A percentile compares a stretch with the other conserved stretches of the same genome.
Conservation (phyloP, 768 basidiomycete genomes). For the Tephrocybe rancida region DNA sequence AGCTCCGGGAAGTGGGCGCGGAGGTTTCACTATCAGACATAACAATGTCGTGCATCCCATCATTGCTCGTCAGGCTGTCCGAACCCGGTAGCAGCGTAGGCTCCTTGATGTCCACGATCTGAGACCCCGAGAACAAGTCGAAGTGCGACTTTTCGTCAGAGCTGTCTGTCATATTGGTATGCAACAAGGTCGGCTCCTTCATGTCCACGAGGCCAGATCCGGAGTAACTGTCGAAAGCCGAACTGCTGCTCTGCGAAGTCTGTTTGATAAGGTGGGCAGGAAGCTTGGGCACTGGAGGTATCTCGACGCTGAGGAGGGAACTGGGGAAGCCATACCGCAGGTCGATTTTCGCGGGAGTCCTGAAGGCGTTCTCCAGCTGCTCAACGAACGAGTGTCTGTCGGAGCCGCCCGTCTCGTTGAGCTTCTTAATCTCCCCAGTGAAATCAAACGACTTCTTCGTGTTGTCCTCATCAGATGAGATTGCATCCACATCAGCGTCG, state of each 20-base stretch:
- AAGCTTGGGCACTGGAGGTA: slow-evolving; percentile 56
- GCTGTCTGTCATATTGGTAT: slow-evolving; percentile 19
- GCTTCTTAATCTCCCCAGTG: slow-evolving; percentile 71
- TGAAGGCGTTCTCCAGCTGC: slow-evolving; percentile 79
- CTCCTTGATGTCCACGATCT: slow-evolving; percentile 33
- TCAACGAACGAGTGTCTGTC: slow-evolving; percentile 80
- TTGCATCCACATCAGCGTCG: slow-evolving; percentile 35
- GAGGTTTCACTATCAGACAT: slow-evolving; percentile 16
- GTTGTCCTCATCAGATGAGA: slow-evolving; percentile 59
- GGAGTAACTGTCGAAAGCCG: slow-evolving; percentile 16
- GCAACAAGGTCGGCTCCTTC: slow-evolving; percentile 28
- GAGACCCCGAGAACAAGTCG: slow-evolving; percentile 27
- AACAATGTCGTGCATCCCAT: slow-evolving; percentile 20
- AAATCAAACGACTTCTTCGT: slow-evolving; percentile 86
- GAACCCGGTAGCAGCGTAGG: slow-evolving; percentile 41
- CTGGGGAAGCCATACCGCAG: slow-evolving; percentile 48
- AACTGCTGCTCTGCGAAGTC: slow-evolving; percentile 14
- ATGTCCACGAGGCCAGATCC: slow-evolving; percentile 27
- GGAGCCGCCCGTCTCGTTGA: slow-evolving; percentile 71
- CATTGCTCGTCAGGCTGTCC: slow-evolving; percentile 39
- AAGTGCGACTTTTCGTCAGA: slow-evolving; percentile 18
- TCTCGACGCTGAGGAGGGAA: slow-evolving; percentile 36
- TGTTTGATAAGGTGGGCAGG: slow-evolving; percentile 28
- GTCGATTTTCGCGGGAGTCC: slow-evolving; percentile 72
- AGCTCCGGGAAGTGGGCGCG: slow-evolving; percentile 10